Evolutionary conservation across 78 protist species (phyloP).

Genomic region (Neovahlkampfia damariscottae): DNA sequence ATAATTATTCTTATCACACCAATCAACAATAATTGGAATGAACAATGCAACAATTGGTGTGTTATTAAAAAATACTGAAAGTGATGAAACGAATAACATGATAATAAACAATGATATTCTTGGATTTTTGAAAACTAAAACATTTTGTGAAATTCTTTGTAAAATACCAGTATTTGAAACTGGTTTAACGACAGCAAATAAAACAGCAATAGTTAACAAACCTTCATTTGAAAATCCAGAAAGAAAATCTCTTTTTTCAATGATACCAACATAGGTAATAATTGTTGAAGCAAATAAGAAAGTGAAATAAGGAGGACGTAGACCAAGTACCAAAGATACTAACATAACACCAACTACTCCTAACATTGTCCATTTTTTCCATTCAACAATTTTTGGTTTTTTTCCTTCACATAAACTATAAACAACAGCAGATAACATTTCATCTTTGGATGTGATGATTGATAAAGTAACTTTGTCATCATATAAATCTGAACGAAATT

Average conservation of each 20-base stretch:
- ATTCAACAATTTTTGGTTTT: no score
- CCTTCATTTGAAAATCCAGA: constrained; percentile 6
- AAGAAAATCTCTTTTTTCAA: background rate
- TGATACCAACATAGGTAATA: background rate
- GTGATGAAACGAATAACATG: background rate
- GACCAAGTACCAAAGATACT: no score
- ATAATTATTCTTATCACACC: background rate
- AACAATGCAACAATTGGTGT: constrained; percentile 31
- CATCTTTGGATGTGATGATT: no score
- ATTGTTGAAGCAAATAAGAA: no score
- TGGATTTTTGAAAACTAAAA: no score
- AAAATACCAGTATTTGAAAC: background rate
- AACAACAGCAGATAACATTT: no score
- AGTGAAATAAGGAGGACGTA: no score
- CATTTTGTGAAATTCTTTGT: background rate
- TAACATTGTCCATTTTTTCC: no score
- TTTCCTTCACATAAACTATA: no score
- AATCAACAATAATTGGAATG: constrained; percentile 13
- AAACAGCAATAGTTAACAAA: background rate
- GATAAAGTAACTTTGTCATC: no score
- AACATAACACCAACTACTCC: no score
- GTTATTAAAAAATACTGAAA: constrained; percentile 37
- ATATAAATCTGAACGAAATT: no score
- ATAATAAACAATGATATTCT: background rate
- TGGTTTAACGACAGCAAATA: background rate